phyloP scores from a whole-genome alignment of 2,329 filamentous ascomycete species.

The Pseudocercospora vitis region DNA sequence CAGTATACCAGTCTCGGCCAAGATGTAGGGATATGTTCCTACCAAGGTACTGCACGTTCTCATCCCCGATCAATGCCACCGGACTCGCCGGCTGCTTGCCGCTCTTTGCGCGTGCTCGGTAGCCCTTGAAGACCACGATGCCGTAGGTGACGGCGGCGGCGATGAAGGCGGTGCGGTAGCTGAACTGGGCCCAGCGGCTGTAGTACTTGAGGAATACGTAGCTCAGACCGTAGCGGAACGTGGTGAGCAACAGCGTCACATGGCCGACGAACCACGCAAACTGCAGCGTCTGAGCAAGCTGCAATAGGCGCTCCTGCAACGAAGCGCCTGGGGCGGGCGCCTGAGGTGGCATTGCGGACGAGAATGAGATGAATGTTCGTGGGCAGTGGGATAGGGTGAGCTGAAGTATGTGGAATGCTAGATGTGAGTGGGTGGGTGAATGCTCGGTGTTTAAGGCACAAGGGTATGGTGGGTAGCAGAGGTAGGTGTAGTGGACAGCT shows the following conservation, averaged over 20 bases:
- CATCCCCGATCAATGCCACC: conserved; percentile 72
- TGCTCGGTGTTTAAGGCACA: too few relatives aligned
- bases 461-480: too few relatives aligned
- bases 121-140: conserved; percentile 98
- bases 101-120: conserved; percentile 77
- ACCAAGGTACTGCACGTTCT: conserved; percentile 98
- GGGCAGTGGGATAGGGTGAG: not conserved
- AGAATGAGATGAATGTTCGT: not conserved
- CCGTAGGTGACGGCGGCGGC: conserved; percentile 90
- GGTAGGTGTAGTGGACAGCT: too few relatives aligned
- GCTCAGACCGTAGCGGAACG: conserved; percentile 78
- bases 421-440: not conserved
- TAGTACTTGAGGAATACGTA: conserved; percentile 88
- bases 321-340: conserved; percentile 21
- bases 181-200: conserved; percentile 72
- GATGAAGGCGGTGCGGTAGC: conserved; percentile 87
- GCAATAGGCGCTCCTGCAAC: conserved; percentile 29
- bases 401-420: not conserved
- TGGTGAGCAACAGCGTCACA: conserved; percentile 77
- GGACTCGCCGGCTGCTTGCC: conserved; percentile 62
- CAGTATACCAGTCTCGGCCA: not conserved
- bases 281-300: conserved; percentile 82
- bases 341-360: conserved; percentile 24
- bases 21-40: conserved; percentile 43
- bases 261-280: conserved; percentile 76